Percentiles rank a stretch among this genome's conserved stretches.
These are phyloP conservation scores for Dipodascus albidus DNA, from an alignment of 805 yeast genomes.

Conservation along the genomic window DNA sequence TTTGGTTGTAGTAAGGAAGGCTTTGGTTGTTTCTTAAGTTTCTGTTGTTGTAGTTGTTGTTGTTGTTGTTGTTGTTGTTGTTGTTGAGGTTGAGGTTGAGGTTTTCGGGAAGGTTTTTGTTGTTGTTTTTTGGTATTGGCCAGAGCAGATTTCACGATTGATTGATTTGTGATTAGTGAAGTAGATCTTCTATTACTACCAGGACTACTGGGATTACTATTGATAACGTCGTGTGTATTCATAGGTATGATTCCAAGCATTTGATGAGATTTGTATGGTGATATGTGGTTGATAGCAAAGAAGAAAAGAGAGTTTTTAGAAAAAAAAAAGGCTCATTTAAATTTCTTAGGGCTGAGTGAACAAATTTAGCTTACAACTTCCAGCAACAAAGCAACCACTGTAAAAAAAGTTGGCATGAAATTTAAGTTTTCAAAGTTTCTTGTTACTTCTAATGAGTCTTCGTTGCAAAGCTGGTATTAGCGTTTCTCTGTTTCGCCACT, in stretches of 20 bases:
- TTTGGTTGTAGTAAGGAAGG: background rate
- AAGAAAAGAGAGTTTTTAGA: background rate
- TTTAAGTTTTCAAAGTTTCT: background rate
- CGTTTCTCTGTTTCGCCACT: background rate
- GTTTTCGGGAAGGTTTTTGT: constrained; percentile 1
- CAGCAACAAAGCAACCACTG: background rate
- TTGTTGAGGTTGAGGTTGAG: constrained; percentile 2
- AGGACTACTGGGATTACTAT: background rate
- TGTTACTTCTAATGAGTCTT: too few relatives aligned
- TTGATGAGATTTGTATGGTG: background rate
- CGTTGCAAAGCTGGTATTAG: too few relatives aligned
- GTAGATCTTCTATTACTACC: background rate
- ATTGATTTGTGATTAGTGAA: constrained; percentile 15
- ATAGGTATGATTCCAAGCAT: background rate
- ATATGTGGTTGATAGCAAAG: background rate
- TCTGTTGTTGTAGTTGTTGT: background rate
- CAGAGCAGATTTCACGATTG: constrained; percentile 16
- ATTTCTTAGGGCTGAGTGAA: too few relatives aligned
- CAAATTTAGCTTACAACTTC: background rate
- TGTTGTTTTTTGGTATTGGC: constrained; percentile 6
- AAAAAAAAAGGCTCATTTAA: background rate
- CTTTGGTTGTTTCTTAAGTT: background rate
- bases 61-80: constrained; percentile 3
- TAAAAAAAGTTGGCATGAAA: background rate
- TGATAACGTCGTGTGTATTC: background rate